Percentiles rank a stretch among this genome's conserved stretches.
Conservation (phyloP, 1,139 yeast species). For the Schwanniomyces etchellsii region DNA sequence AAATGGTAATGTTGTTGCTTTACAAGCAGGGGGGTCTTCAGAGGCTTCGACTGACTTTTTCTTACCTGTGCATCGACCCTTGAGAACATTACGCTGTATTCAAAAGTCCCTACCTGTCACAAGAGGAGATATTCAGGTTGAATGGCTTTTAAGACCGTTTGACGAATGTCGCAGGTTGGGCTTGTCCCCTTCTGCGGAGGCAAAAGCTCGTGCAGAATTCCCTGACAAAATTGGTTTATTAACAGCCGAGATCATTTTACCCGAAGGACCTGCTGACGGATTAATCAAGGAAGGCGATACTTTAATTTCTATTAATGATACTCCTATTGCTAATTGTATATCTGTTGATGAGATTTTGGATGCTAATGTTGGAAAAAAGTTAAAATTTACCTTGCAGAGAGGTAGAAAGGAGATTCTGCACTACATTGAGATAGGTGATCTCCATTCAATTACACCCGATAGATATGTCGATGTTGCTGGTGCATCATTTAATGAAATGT, state of each 20-base stretch:
- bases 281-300: conserved; percentile 82
- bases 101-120: conserved; percentile 57
- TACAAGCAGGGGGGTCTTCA: conserved; percentile 91
- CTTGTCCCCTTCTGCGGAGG: conserved; percentile 69
- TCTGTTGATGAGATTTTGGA: conserved; percentile 85
- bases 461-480: conserved; percentile 81
- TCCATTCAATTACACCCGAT: conserved; percentile 79
- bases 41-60: conserved; percentile 93
- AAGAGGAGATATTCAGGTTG: conserved; percentile 83
- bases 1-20: conserved; percentile 82
- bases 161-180: conserved; percentile 91
- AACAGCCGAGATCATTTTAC: conserved; percentile 78
- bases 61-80: conserved; percentile 77
- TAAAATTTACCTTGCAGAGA: conserved; percentile 65
- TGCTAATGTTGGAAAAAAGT: conserved; percentile 53
- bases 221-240: conserved; percentile 78
- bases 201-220: conserved; percentile 58
- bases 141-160: conserved; percentile 81
- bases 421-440: conserved; percentile 58
- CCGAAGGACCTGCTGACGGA: conserved; percentile 82
- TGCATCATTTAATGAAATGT: conserved; percentile 76
- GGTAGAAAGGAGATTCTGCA: conserved; percentile 57
- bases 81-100: conserved; percentile 72
- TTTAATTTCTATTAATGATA: conserved; percentile 66
- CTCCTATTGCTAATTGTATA: conserved; percentile 62